Evolutionary conservation across 805 yeast genomes (phyloP).

Genomic region (Starmerella riodocensis): DNA sequence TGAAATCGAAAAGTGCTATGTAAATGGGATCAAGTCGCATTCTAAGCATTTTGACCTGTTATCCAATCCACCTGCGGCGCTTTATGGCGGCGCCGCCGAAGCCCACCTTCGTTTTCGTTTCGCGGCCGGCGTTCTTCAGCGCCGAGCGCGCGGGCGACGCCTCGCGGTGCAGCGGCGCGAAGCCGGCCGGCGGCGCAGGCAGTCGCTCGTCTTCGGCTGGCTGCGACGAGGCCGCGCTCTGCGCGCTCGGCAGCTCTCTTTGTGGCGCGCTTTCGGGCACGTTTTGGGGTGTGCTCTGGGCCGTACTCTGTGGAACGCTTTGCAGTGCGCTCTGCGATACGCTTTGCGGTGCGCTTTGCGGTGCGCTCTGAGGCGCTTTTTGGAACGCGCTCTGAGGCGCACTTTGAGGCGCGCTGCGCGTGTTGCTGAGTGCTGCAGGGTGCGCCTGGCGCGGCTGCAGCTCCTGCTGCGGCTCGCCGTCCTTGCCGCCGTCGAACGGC

Average conservation of each 20-base stretch:
- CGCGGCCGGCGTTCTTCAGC: conserved; percentile 16
- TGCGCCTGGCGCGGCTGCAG: too few species aligned
- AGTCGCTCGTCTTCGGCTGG: neutral
- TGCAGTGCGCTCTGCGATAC: too few species aligned
- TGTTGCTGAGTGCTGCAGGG: neutral
- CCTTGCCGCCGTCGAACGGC: too few species aligned
- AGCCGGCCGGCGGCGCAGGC: neutral
- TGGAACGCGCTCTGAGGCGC: too few species aligned
- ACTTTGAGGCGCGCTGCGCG: neutral
- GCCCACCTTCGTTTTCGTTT: conserved; percentile 15
- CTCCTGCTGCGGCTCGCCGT: too few species aligned
- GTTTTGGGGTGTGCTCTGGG: too few species aligned
- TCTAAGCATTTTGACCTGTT: conserved; percentile 46
- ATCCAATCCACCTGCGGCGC: conserved; percentile 17
- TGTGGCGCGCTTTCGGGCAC: too few species aligned
- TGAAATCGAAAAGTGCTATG: conserved; percentile 44
- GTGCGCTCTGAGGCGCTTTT: too few species aligned
- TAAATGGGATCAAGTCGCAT: conserved; percentile 48
- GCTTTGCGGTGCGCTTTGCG: too few species aligned
- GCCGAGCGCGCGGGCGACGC: conserved; percentile 28
- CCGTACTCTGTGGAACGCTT: too few species aligned
- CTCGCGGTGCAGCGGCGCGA: conserved; percentile 18
- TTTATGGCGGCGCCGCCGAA: conserved; percentile 16
- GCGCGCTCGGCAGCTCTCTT: too few species aligned
- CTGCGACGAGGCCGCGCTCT: neutral